Percentiles rank a stretch among this genome's conserved stretches.
phyloP scores from a whole-genome alignment of 2,329 filamentous ascomycete species.

The Verticillium nonalfalfae region DNA sequence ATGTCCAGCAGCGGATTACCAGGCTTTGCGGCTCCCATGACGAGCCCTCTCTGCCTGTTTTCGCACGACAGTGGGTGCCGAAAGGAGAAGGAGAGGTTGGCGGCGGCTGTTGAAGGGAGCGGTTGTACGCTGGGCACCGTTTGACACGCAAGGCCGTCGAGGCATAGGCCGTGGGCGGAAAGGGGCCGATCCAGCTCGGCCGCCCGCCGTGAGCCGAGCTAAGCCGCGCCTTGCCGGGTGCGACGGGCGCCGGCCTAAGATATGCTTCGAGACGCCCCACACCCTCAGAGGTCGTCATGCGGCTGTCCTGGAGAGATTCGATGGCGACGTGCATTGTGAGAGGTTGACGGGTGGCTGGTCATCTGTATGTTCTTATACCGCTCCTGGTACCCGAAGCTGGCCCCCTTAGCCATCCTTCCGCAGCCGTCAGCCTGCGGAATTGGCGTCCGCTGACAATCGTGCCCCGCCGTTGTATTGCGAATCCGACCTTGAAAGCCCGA shows the following conservation, averaged over 20 bases:
- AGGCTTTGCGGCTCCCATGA: background rate
- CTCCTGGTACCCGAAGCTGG: background rate
- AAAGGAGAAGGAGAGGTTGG: slow-evolving; percentile 12
- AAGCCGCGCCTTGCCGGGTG: slow-evolving; percentile 33
- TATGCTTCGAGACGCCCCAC: background rate
- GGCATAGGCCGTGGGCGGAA: slow-evolving; percentile 12
- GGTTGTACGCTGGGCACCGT: slow-evolving; percentile 1
- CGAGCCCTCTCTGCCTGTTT: slow-evolving; percentile 5
- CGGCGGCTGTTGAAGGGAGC: slow-evolving; percentile 7
- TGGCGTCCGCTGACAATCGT: background rate
- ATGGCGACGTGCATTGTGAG: background rate
- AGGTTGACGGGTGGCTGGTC: background rate
- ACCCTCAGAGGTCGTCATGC: background rate
- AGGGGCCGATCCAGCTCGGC: slow-evolving; percentile 10
- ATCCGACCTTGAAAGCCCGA: background rate
- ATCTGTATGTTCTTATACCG: background rate
- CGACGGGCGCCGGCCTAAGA: background rate
- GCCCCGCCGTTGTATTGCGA: background rate
- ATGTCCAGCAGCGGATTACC: background rate
- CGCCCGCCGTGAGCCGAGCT: slow-evolving; percentile 22
- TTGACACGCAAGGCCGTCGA: background rate
- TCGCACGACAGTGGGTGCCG: slow-evolving; percentile 1
- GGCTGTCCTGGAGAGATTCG: background rate
- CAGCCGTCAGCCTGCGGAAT: slow-evolving; percentile 11
- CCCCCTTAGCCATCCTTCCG: slow-evolving; percentile 6